Percentiles rank a stretch among this genome's conserved stretches.
Evolutionary conservation across 139 green algal genomes (phyloP).

Genomic region (Chlorella sp.): DNA sequence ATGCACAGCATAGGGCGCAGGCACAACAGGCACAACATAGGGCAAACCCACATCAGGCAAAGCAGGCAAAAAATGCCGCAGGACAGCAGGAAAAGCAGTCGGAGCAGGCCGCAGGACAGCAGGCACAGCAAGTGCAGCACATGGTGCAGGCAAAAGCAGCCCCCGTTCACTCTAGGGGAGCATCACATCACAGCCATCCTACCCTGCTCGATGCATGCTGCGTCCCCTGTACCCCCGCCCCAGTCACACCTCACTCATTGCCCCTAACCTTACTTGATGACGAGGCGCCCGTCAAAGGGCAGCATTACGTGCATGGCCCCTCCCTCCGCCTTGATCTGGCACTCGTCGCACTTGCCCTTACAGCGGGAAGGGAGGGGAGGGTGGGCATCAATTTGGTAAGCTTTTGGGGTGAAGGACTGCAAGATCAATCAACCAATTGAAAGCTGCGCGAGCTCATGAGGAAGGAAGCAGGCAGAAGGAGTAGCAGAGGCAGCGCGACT

Average conservation of each 20-base stretch:
- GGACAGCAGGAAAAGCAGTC: too few species aligned
- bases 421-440: background rate
- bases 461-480: background rate
- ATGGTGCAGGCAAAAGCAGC: too few species aligned
- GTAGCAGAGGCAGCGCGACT: too few species aligned
- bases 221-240: too few species aligned
- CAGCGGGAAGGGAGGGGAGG: background rate
- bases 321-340: background rate
- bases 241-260: background rate
- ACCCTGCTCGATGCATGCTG: background rate
- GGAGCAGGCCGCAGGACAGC: too few species aligned
- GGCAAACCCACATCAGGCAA: too few species aligned
- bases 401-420: background rate
- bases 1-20: too few species aligned
- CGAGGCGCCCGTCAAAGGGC: constrained; percentile 6
- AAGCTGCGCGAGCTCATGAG: background rate
- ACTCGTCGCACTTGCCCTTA: background rate
- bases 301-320: background rate
- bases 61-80: too few species aligned
- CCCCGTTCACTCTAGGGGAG: background rate
- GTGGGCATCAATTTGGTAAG: background rate
- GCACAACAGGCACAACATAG: too few species aligned
- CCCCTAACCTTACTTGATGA: background rate
- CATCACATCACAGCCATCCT: background rate
- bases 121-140: too few species aligned